Conservation (phyloP, 202 grass and related monocot genomes). For the Carex arenaria region DNA sequence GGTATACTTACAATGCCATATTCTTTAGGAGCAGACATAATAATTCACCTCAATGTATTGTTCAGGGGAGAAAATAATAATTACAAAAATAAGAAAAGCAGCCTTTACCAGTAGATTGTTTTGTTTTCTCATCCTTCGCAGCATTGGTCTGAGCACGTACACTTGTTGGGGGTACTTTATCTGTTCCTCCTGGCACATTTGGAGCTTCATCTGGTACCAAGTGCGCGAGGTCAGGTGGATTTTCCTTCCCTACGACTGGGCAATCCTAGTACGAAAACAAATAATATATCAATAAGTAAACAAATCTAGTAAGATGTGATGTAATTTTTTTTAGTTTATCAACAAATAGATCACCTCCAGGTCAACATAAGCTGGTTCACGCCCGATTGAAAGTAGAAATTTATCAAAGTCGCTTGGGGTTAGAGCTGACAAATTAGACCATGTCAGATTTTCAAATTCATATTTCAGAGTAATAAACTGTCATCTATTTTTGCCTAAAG, state of each 20-base stretch:
- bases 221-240: constrained; percentile 77
- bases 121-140: constrained; percentile 40
- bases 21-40: background rate
- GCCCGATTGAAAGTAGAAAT: constrained; percentile 81
- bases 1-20: background rate
- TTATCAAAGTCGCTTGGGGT: constrained; percentile 78
- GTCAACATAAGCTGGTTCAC: constrained; percentile 71
- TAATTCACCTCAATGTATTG: background rate
- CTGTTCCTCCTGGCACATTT: constrained; percentile 31
- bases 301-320: constrained; percentile 8
- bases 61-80: background rate
- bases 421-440: constrained; percentile 45
- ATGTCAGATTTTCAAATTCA: constrained; percentile 13
- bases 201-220: constrained; percentile 51
- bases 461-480: background rate
- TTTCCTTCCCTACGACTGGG: constrained; percentile 76
- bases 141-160: constrained; percentile 34
- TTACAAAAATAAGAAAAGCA: constrained; percentile 23
- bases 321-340: background rate
- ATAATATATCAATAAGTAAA: constrained; percentile 23
- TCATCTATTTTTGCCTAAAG: background rate
- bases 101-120: constrained; percentile 32
- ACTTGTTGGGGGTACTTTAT: constrained; percentile 35
- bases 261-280: constrained; percentile 53
- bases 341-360: constrained; percentile 62